Conservation (phyloP, 805 yeast species). For the Yueomyces sinensis region DNA sequence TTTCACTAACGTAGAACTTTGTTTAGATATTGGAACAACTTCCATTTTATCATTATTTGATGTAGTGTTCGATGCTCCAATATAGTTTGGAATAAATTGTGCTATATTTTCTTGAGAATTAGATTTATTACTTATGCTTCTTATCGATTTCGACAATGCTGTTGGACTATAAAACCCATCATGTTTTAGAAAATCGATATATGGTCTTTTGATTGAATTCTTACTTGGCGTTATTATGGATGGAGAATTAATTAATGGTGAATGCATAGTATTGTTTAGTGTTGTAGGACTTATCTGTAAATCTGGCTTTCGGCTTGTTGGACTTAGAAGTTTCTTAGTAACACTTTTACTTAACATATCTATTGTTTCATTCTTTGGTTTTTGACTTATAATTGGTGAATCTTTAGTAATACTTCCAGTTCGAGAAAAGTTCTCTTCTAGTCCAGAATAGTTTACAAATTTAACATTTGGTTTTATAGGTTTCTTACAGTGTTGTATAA, state of each 20-base stretch:
- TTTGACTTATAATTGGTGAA: background rate
- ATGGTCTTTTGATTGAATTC: constrained; percentile 9
- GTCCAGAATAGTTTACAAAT: background rate
- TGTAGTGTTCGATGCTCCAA: too few species aligned
- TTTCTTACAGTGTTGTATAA: background rate
- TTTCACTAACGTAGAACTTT: constrained; percentile 7
- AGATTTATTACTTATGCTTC: background rate
- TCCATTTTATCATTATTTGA: constrained; percentile 5
- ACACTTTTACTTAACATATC: background rate
- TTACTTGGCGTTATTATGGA: background rate
- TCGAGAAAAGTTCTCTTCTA: too few species aligned
- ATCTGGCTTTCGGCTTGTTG: background rate
- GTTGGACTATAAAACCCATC: constrained; percentile 5
- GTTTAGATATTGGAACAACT: constrained; percentile 15
- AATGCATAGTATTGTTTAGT: background rate
- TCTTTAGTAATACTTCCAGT: background rate
- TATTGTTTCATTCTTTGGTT: background rate
- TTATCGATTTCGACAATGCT: background rate
- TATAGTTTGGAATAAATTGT: too few species aligned
- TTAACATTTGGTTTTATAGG: background rate
- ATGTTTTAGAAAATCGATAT: constrained; percentile 13
- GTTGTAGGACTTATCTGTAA: background rate
- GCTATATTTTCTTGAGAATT: too few species aligned
- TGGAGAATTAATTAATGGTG: too few species aligned
- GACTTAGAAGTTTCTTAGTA: background rate